Conservation (phyloP, 441 rosid species). For the Jatropha podagrica region DNA sequence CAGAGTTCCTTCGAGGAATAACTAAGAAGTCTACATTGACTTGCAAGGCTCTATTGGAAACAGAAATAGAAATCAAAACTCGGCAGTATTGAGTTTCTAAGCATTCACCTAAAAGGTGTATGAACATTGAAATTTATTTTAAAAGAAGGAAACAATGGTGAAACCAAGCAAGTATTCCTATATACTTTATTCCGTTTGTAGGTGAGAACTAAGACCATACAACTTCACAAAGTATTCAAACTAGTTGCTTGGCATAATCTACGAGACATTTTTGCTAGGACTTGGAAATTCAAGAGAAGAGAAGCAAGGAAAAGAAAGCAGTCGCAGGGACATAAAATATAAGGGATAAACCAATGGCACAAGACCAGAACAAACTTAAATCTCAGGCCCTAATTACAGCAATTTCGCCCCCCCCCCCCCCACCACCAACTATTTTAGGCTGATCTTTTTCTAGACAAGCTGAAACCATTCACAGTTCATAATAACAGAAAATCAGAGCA, state of each 20-base stretch:
- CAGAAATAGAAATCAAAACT: not conserved
- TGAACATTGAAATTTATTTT: not conserved
- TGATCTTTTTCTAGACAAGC: not conserved
- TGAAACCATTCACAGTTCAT: not conserved
- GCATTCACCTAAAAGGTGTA: not conserved
- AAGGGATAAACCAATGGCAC: not conserved
- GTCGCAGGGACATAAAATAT: not conserved
- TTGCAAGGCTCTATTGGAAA: no score
- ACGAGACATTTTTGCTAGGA: not conserved
- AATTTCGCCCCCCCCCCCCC: not conserved
- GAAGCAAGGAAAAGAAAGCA: not conserved
- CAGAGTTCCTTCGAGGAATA: not conserved
- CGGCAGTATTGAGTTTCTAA: not conserved
- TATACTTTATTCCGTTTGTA: not conserved
- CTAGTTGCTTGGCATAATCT: not conserved
- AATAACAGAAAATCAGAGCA: not conserved
- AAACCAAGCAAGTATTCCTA: not conserved
- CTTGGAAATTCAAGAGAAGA: not conserved
- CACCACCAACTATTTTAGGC: not conserved
- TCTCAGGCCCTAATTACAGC: not conserved
- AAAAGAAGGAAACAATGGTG: not conserved
- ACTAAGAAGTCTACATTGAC: not conserved
- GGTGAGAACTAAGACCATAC: not conserved
- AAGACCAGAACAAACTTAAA: not conserved
- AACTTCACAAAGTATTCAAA: not conserved